These are phyloP conservation scores for Huntiella omanensis DNA, from an alignment of 2,329 filamentous ascomycete genomes.

Conservation along the genomic window DNA sequence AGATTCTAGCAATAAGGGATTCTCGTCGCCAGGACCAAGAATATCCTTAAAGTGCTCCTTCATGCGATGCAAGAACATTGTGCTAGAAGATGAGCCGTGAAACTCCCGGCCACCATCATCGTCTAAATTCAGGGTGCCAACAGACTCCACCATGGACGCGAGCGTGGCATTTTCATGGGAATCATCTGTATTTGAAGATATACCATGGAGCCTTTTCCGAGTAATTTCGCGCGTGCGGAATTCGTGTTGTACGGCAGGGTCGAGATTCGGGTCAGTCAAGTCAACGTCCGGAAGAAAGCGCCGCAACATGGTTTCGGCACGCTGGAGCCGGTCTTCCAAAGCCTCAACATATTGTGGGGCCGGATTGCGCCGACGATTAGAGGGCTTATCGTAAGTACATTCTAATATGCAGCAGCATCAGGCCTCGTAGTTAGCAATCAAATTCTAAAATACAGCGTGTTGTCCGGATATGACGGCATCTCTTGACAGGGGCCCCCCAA, in stretches of 20 bases:
- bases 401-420: slow-evolving; percentile 30
- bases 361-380: slow-evolving; percentile 75
- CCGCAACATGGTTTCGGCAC: slow-evolving; percentile 61
- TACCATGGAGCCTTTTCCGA: slow-evolving; percentile 19
- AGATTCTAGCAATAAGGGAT: slow-evolving; percentile 37
- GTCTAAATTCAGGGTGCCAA: slow-evolving; percentile 78
- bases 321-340: slow-evolving; percentile 63
- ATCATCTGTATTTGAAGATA: slow-evolving; percentile 16
- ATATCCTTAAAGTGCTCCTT: slow-evolving; percentile 71
- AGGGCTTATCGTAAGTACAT: slow-evolving; percentile 90
- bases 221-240: slow-evolving; percentile 35
- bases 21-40: slow-evolving; percentile 43
- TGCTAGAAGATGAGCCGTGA: slow-evolving; percentile 78
- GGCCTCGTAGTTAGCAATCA: too few relatives aligned
- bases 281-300: slow-evolving; percentile 71
- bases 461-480: too few relatives aligned
- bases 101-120: slow-evolving; percentile 90
- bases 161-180: slow-evolving; percentile 51
- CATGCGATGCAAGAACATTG: slow-evolving; percentile 74
- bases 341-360: slow-evolving; percentile 87
- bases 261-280: slow-evolving; percentile 66
- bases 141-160: slow-evolving; percentile 86
- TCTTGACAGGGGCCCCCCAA: too few relatives aligned
- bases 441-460: too few relatives aligned
- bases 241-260: slow-evolving; percentile 57